A percentile compares a stretch with the other conserved stretches of the same genome.
Conservation (phyloP, 2,329 filamentous ascomycete species). For the Pseudopyricularia javanii region DNA sequence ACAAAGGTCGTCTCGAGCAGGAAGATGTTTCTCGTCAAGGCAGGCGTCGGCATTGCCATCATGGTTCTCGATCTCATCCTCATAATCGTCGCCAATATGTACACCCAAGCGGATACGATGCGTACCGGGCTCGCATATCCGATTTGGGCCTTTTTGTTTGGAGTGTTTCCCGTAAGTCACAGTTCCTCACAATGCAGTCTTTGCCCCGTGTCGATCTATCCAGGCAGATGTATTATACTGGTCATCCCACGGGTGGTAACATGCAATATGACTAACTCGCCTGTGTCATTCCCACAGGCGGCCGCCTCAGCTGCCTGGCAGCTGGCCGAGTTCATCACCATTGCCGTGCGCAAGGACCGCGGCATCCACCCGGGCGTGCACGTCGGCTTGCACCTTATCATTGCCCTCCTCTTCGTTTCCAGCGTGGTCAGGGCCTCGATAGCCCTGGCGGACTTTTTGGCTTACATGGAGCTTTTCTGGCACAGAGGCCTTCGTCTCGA, state of each 20-base stretch:
- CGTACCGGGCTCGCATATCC: too few species aligned
- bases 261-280: too few species aligned
- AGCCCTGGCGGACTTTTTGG: neutral
- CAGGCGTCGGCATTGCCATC: constrained; percentile 14
- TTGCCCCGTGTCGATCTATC: too few species aligned
- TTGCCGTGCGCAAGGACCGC: constrained; percentile 16
- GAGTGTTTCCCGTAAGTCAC: too few species aligned
- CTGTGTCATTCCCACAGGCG: constrained; percentile 14
- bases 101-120: too few species aligned
- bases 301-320: constrained; percentile 23
- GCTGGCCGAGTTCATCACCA: constrained; percentile 23
- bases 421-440: neutral
- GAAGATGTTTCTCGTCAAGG: constrained; percentile 17
- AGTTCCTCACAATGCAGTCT: too few species aligned
- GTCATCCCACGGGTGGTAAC: too few species aligned
- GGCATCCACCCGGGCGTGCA: constrained; percentile 31
- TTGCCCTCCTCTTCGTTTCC: constrained; percentile 20
- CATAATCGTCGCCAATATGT: constrained; percentile 4
- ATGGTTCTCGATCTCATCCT: constrained; percentile 15
- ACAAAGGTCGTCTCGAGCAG: constrained; percentile 5
- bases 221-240: too few species aligned
- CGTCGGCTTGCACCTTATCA: constrained; percentile 26
- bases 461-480: neutral
- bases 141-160: too few species aligned
- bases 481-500: too few species aligned